Conservation (phyloP, 23 red algal genomes). For the Agarophyton chilense region DNA sequence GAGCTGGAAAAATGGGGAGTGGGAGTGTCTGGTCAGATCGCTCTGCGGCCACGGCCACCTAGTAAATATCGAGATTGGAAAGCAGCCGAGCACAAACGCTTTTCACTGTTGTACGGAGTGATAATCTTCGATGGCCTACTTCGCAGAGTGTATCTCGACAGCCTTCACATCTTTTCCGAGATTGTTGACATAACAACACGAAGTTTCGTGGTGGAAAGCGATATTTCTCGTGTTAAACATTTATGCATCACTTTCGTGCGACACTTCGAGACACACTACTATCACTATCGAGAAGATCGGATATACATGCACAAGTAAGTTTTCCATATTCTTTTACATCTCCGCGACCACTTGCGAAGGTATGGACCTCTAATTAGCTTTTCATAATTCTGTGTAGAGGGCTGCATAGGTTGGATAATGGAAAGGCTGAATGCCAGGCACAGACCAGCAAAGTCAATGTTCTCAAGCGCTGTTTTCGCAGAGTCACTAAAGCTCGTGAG, state of each 20-base stretch:
- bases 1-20: background rate
- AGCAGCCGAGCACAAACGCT: conserved; percentile 15
- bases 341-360: background rate
- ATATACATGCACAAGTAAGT: background rate
- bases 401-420: conserved; percentile 1
- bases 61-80: conserved; percentile 12
- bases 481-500: background rate
- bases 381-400: conserved; percentile 13
- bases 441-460: background rate
- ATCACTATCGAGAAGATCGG: background rate
- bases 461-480: background rate
- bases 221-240: background rate
- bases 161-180: background rate
- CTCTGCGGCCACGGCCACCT: background rate
- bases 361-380: background rate
- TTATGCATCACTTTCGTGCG: background rate
- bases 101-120: background rate
- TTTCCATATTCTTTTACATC: conserved; percentile 19
- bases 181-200: background rate
- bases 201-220: background rate
- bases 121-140: conserved; percentile 5
- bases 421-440: background rate
- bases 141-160: background rate
- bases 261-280: conserved; percentile 15
- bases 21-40: background rate